Evolutionary conservation across 805 yeast species (phyloP).

Genomic region (Candida arabinofermentans): DNA sequence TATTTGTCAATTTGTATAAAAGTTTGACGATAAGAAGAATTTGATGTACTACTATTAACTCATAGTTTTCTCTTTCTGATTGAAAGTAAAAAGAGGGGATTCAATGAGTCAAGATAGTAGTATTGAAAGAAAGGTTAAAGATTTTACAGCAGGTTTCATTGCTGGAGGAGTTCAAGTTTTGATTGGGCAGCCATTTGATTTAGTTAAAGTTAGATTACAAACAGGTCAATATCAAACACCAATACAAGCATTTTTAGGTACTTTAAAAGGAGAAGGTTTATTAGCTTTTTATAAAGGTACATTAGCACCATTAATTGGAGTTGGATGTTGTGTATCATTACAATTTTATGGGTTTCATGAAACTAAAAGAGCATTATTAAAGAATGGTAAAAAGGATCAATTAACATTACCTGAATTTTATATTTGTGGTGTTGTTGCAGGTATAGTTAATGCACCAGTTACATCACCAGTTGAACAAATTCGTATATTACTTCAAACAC

Average conservation of each 20-base stretch:
- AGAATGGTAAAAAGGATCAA: slow-evolving; percentile 27
- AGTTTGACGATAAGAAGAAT: too few species aligned
- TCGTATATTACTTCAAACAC: slow-evolving; percentile 58
- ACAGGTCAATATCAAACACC: slow-evolving; percentile 62
- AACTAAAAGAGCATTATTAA: slow-evolving; percentile 53
- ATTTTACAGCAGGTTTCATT: slow-evolving; percentile 48
- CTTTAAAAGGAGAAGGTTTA: slow-evolving; percentile 58
- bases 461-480: slow-evolving; percentile 66
- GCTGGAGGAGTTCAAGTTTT: slow-evolving; percentile 55
- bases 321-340: slow-evolving; percentile 63
- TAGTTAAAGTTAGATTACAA: slow-evolving; percentile 65
- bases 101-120: slow-evolving; percentile 28
- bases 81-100: neutral
- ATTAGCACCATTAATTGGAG: slow-evolving; percentile 65
- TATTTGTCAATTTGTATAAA: neutral
- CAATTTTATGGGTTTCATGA: slow-evolving; percentile 73
- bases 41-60: neutral
- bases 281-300: slow-evolving; percentile 64
- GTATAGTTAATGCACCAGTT: slow-evolving; percentile 59
- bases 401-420: slow-evolving; percentile 55
- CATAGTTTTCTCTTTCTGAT: neutral
- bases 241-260: slow-evolving; percentile 45
- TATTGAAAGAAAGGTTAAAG: slow-evolving; percentile 44
- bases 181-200: slow-evolving; percentile 66
- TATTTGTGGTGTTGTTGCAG: slow-evolving; percentile 62